Conservation (phyloP, 2,329 filamentous ascomycete species). For the Phialemonium atrogriseum region DNA sequence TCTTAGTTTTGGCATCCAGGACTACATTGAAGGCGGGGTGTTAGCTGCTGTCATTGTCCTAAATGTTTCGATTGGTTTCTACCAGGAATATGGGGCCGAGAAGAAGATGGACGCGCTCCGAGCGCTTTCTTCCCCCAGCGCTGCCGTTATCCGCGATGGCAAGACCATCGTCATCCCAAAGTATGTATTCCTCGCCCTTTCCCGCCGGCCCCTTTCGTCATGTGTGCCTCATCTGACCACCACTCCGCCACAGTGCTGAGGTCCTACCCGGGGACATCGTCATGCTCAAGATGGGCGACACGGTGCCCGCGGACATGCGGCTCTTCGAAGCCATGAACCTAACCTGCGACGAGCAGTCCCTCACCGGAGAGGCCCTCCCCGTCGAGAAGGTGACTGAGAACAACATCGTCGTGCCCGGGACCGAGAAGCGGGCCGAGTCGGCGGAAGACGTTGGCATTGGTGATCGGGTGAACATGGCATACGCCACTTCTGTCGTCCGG, state of each 20-base stretch:
- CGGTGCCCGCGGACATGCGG: conserved; percentile 64
- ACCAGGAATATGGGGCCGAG: conserved; percentile 56
- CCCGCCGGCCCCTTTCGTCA: not conserved
- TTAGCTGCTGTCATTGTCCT: conserved; percentile 35
- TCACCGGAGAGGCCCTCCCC: conserved; percentile 69
- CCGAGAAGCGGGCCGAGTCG: conserved; percentile 33
- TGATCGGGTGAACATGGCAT: conserved; percentile 67
- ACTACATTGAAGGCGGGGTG: conserved; percentile 24
- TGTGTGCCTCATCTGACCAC: not conserved
- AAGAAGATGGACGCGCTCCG: conserved; percentile 59
- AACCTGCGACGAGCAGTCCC: conserved; percentile 67
- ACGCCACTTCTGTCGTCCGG: conserved; percentile 64
- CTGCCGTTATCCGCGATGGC: conserved; percentile 52
- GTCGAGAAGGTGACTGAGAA: conserved; percentile 56
- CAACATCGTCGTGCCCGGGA: conserved; percentile 33
- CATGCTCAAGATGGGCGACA: conserved; percentile 62
- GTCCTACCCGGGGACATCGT: conserved; percentile 68
- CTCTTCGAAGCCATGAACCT: conserved; percentile 69
- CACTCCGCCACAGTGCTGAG: conserved; percentile 35
- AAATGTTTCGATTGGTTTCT: conserved; percentile 62
- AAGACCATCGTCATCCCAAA: conserved; percentile 48
- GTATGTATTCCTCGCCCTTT: conserved; percentile 27
- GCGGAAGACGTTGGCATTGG: conserved; percentile 54
- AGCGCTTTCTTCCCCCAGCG: conserved; percentile 54
- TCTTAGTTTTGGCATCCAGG: conserved; percentile 56